Evolutionary conservation across 768 basidiomycete species (phyloP).

Genomic region (Tricholoma furcatifolium): DNA sequence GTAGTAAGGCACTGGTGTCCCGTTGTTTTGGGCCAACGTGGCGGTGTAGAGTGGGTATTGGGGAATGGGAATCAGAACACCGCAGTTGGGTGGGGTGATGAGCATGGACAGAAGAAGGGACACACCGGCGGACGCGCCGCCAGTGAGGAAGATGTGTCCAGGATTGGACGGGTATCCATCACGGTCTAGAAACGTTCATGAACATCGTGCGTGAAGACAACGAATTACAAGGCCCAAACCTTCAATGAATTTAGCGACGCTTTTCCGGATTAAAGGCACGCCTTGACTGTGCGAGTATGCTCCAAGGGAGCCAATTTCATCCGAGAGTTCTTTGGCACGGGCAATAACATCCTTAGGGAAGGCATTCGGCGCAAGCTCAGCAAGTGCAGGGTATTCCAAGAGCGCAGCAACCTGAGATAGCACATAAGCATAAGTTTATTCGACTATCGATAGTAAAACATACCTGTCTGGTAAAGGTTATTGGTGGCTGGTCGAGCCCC

Average conservation of each 20-base stretch:
- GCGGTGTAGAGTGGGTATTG: conserved; percentile 99
- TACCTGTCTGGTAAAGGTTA: conserved; percentile 92
- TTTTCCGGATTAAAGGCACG: conserved; percentile 81
- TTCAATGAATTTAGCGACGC: conserved; percentile 87
- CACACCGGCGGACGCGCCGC: conserved; percentile 94
- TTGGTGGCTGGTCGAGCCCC: conserved; percentile 88
- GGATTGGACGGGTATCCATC: conserved; percentile 87
- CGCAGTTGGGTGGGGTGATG: conserved; percentile 63
- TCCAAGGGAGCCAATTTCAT: conserved; percentile 89
- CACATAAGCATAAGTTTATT: conserved; percentile 2
- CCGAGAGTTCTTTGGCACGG: conserved; percentile 76
- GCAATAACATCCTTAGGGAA: conserved; percentile 87
- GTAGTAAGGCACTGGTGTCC: conserved; percentile 84
- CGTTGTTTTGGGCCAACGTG: conserved; percentile 81
- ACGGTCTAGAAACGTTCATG: conserved; percentile 53
- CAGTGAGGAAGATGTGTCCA: conserved; percentile 89
- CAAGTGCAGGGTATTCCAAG: conserved; percentile 87
- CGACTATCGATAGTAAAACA: conserved; percentile 15
- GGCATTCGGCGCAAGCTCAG: conserved; percentile 67
- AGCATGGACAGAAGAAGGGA: conserved; percentile 81
- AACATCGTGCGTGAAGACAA: neutral
- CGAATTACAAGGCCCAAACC: conserved; percentile 42
- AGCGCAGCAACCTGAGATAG: conserved; percentile 77
- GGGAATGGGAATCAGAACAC: conserved; percentile 93
- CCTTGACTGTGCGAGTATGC: conserved; percentile 98